Conservation (phyloP, 2,329 filamentous ascomycete species). For the Nemania sp. region DNA sequence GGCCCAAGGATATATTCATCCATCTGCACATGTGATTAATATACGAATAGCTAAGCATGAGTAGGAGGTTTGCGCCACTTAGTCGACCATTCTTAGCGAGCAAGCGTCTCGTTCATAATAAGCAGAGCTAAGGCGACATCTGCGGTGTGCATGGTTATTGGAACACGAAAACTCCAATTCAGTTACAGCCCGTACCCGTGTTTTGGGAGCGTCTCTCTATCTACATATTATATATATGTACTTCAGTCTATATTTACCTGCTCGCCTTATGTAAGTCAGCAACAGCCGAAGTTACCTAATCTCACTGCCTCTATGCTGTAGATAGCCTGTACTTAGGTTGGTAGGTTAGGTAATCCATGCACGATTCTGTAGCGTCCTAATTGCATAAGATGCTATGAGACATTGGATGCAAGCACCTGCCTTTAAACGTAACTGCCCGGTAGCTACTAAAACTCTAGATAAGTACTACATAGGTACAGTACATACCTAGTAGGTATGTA, state of each 20-base stretch:
- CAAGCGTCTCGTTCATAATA: conserved; percentile 10
- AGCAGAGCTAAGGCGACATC: not conserved
- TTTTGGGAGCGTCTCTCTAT: not conserved
- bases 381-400: no score
- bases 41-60: conserved; percentile 17
- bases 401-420: no score
- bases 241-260: not conserved
- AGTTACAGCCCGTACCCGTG: not conserved
- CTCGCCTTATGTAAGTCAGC: not conserved
- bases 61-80: conserved; percentile 12
- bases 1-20: not conserved
- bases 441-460: no score
- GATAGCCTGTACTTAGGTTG: no score
- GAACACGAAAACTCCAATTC: not conserved
- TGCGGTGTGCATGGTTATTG: not conserved
- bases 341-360: no score
- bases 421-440: no score
- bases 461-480: no score
- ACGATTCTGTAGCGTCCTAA: no score
- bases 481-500: no score
- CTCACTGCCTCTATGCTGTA: not conserved
- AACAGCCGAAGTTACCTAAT: not conserved
- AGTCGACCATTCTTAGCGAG: conserved; percentile 1
- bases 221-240: not conserved
- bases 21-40: conserved; percentile 22